Base-by-base conservation (phyloP, 2,329 filamentous ascomycete genomes). In the Penicillium sp. region DNA sequence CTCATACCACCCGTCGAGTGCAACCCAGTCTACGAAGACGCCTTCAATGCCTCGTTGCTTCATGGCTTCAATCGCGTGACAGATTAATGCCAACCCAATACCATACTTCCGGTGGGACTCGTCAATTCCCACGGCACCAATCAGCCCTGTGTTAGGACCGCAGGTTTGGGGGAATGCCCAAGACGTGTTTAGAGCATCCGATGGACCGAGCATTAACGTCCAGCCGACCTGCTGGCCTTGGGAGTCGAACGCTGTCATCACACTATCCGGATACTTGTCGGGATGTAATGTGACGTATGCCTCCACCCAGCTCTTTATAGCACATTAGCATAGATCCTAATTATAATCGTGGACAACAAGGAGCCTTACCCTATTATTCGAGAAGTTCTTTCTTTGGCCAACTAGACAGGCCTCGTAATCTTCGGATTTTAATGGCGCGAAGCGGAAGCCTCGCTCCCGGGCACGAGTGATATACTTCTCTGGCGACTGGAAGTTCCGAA, bases 81-180 rank as follows among this genome's bases (percentile, higher is more conserved):
- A 72, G 42, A 80, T 53, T 50, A 80, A 61, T 25, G 73, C 74
- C 40, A 78, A 61, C 10, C 75, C 74, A 23, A 78, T 65, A 6
- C 76, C 76, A 29, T 68, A 68, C 6, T 70, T 70, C 15, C 77
- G 69, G 21, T 69, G 67, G 8, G 58, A 62, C 12, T 62, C 55
- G 60, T 78, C 73, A 15, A 79, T 72, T 6, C 76, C 77, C 6
- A 79, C 76, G 48, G 72, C 76, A 7, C 72, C 76, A 37, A 79
- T 78, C 21, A 79, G 56, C 0, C 76, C 77, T 0, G 76, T 78
- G 13, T 74, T 70, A 6, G 71, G 67, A 18, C 71, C 70, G 35
- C 72, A 71, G 4, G 77, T 63, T 13, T 70, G 66, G 6, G 75
- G 69, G 49, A 78, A 75, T 2, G 75, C 75, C 67, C 77, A 79